Percentiles rank a stretch among this genome's conserved stretches.
These are phyloP conservation scores for Fulvia fulva DNA, from an alignment of 2,329 filamentous ascomycete species.

Conservation along the genomic window DNA sequence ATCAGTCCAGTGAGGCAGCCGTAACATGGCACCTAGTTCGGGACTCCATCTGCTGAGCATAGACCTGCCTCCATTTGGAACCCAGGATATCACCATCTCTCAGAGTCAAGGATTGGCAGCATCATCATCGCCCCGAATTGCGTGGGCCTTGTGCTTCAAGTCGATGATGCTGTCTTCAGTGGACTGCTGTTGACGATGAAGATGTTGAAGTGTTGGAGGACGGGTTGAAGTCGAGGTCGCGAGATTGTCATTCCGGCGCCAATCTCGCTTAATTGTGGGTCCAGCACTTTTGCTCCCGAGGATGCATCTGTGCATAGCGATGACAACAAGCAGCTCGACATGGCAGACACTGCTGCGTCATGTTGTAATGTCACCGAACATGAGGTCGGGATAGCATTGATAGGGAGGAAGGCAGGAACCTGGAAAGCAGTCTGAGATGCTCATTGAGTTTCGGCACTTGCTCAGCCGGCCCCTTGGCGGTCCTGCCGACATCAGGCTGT, in stretches of 20 bases:
- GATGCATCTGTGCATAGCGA: background rate
- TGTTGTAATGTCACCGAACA: too few species aligned
- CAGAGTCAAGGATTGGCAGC: background rate
- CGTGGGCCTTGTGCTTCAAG: too few species aligned
- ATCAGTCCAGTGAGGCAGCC: background rate
- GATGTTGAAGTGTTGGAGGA: background rate
- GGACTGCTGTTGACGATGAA: too few species aligned
- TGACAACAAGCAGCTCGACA: background rate
- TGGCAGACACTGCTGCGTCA: too few species aligned
- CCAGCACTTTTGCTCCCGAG: background rate
- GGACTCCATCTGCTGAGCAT: background rate
- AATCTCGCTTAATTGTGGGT: background rate
- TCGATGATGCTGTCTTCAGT: too few species aligned
- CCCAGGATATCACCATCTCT: background rate
- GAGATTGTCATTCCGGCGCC: background rate
- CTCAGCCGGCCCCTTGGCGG: background rate
- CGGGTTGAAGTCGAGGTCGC: background rate
- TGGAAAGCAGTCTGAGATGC: background rate
- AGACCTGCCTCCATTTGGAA: background rate
- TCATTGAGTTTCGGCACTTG: background rate
- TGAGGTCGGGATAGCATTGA: background rate
- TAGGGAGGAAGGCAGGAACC: background rate
- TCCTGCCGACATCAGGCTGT: background rate
- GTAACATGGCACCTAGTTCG: background rate
- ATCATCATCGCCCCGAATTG: background rate